These are phyloP conservation scores for Lentinula aciculospora DNA, from an alignment of 768 basidiomycete species.

Conservation along the genomic window DNA sequence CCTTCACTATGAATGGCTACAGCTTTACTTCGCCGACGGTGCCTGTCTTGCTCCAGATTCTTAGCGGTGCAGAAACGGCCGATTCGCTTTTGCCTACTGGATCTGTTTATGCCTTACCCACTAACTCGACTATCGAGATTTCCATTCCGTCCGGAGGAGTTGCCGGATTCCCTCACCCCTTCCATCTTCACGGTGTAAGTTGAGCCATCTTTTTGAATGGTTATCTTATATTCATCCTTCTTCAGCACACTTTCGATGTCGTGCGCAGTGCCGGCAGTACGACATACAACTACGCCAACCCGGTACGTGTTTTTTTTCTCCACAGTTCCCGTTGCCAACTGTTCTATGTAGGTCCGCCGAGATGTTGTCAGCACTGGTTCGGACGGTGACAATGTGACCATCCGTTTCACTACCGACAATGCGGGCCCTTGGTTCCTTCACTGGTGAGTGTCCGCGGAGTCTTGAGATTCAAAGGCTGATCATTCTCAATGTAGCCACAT, in stretches of 20 bases:
- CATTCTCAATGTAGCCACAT: conserved; percentile 33
- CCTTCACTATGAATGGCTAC: conserved; percentile 25
- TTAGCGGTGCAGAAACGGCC: conserved; percentile 45
- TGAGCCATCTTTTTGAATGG: background rate
- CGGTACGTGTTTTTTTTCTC: conserved; percentile 14
- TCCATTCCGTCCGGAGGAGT: conserved; percentile 29
- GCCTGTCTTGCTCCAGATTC: conserved; percentile 53
- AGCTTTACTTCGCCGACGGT: conserved; percentile 31
- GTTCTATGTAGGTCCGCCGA: conserved; percentile 20
- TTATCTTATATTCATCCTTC: background rate
- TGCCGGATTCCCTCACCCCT: conserved; percentile 18
- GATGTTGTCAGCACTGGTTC: conserved; percentile 37
- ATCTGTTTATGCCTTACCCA: conserved; percentile 39
- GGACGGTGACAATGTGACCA: conserved; percentile 28
- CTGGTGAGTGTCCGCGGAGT: conserved; percentile 2
- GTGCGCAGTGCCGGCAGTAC: conserved; percentile 33
- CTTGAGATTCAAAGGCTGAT: background rate
- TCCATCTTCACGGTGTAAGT: conserved; percentile 5
- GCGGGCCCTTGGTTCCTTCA: conserved; percentile 23
- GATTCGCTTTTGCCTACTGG: conserved; percentile 43
- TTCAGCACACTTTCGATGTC: conserved; percentile 35
- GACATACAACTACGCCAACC: conserved; percentile 42
- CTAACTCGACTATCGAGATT: conserved; percentile 40
- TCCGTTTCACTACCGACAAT: conserved; percentile 48
- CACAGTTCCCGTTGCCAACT: background rate